phyloP scores from a whole-genome alignment of 148 eudicot species.

The Hydrangea macrophylla region DNA sequence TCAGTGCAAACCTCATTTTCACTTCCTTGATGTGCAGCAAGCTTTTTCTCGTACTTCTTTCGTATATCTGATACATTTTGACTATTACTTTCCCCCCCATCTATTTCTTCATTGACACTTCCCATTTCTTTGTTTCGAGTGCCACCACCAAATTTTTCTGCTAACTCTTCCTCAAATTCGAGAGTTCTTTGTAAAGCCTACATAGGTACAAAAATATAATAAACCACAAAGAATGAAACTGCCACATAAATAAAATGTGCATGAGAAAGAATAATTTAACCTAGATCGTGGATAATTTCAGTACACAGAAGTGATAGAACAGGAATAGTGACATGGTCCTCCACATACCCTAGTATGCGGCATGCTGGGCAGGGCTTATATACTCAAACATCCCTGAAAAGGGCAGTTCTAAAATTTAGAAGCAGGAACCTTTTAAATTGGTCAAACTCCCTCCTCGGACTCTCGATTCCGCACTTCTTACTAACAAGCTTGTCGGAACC shows the following conservation, averaged over 20 bases:
- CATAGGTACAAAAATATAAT: slow-evolving; percentile 16
- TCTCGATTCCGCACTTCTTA: no score
- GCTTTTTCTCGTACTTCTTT: slow-evolving; percentile 93
- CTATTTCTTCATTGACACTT: slow-evolving; percentile 50
- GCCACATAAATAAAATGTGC: background rate
- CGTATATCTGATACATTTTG: slow-evolving; percentile 79
- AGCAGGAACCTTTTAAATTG: no score
- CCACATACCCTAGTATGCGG: no score
- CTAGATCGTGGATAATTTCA: no score
- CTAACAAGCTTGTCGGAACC: no score
- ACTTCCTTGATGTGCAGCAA: slow-evolving; percentile 77
- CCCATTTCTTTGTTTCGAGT: slow-evolving; percentile 50
- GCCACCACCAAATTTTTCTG: slow-evolving; percentile 89
- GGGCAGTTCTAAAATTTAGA: no score
- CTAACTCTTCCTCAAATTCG: slow-evolving; percentile 95
- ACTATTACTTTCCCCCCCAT: slow-evolving; percentile 38
- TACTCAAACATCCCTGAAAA: no score
- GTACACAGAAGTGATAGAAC: no score
- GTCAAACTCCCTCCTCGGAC: no score
- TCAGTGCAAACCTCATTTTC: slow-evolving; percentile 48
- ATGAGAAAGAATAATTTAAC: background rate
- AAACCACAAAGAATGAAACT: background rate
- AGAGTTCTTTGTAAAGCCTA: slow-evolving; percentile 94
- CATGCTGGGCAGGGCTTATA: no score
- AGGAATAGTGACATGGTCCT: no score